Conservation (phyloP, 345 rosid species). For the Linum usitatissimum region DNA sequence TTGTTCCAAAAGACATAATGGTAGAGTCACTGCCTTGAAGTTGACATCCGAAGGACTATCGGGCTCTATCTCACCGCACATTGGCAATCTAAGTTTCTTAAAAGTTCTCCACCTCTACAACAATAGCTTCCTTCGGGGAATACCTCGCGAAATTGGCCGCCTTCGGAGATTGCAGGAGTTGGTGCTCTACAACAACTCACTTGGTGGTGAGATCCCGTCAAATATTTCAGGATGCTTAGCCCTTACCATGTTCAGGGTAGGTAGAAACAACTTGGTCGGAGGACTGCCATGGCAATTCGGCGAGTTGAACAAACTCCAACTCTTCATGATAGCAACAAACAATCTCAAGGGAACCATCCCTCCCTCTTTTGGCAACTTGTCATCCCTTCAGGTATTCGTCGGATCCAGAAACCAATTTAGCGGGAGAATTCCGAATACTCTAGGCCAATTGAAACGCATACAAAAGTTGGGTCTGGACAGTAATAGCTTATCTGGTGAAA, state of each 20-base stretch:
- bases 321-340: neutral
- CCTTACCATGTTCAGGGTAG: too few species aligned
- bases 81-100: slow-evolving; percentile 15
- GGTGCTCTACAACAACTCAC: neutral
- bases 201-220: slow-evolving; percentile 15
- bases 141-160: slow-evolving; percentile 13
- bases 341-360: slow-evolving; percentile 14
- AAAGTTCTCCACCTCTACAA: neutral
- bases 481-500: slow-evolving; percentile 10
- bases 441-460: slow-evolving; percentile 14
- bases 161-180: neutral
- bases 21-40: neutral
- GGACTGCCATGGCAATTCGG: slow-evolving; percentile 5
- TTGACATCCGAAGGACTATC: neutral
- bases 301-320: neutral
- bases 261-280: too few species aligned
- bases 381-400: neutral
- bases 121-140: slow-evolving; percentile 8
- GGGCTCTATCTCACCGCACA: slow-evolving; percentile 7
- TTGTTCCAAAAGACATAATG: neutral
- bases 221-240: slow-evolving; percentile 10
- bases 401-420: neutral
- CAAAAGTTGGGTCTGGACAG: neutral
- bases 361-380: slow-evolving; percentile 12
- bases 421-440: slow-evolving; percentile 11